These are phyloP conservation scores for Corylus heterophylla DNA, from an alignment of 306 rosid genomes.

Conservation along the genomic window DNA sequence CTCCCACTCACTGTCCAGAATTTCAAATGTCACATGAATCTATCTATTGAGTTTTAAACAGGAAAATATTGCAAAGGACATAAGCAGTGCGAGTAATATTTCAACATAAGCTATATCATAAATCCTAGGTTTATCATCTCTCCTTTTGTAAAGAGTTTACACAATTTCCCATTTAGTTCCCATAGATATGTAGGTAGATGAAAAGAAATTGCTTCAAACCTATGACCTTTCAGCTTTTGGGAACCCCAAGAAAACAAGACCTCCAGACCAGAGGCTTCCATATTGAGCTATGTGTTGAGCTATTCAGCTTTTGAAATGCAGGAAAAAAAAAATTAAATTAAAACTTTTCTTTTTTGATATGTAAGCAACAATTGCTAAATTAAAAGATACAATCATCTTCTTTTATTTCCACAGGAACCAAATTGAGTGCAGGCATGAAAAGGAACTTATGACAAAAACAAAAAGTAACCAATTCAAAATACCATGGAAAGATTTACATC, in stretches of 20 bases:
- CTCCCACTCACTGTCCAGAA: background rate
- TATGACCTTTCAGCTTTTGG: background rate
- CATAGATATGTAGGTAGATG: background rate
- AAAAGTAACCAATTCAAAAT: conserved; percentile 21
- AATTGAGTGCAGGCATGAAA: background rate
- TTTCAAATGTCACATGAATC: background rate
- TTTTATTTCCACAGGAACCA: conserved; percentile 16
- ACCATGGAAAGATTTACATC: background rate
- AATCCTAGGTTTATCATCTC: background rate
- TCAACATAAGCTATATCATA: background rate
- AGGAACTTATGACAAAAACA: conserved; percentile 21
- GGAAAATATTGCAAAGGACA: background rate
- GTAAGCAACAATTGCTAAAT: background rate
- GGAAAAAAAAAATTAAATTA: background rate
- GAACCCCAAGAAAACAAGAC: conserved; percentile 1
- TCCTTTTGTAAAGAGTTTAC: background rate
- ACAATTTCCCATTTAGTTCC: background rate
- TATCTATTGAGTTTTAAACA: background rate
- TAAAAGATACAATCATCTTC: background rate
- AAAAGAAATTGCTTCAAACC: background rate
- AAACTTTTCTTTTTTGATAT: no score
- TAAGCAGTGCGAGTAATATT: no score
- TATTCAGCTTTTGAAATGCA: background rate
- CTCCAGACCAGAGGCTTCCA: background rate
- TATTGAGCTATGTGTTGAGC: background rate